Conservation (phyloP, 441 rosid genomes). For the Raphanus hybrid region DNA sequence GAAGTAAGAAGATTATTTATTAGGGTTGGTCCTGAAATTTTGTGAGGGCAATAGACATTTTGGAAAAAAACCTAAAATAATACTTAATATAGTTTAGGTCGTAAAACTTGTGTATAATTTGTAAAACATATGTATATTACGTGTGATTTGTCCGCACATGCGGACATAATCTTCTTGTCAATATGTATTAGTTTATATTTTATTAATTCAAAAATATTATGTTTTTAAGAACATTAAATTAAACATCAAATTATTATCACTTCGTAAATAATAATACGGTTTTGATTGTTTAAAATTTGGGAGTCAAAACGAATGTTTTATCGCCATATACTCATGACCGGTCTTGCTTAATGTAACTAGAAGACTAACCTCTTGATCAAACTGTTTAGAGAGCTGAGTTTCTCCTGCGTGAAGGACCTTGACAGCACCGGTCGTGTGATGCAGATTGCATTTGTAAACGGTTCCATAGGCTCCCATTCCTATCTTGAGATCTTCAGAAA, state of each 20-base stretch:
- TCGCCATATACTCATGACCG: neutral
- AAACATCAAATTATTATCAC: no score
- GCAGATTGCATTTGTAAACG: slow-evolving; percentile 76
- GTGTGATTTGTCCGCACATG: no score
- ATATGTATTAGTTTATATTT: no score
- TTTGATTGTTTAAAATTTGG: neutral
- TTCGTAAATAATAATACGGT: no score
- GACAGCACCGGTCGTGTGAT: slow-evolving; percentile 81
- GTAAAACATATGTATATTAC: no score
- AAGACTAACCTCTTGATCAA: no score
- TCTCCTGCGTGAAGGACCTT: slow-evolving; percentile 55
- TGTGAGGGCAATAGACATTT: no score
- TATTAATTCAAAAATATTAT: no score
- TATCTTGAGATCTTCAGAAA: slow-evolving; percentile 73
- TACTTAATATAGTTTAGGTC: neutral
- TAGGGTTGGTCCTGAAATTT: neutral
- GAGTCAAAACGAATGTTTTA: neutral
- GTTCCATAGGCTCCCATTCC: slow-evolving; percentile 93
- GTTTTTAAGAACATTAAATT: no score
- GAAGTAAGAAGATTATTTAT: neutral
- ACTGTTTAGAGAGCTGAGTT: no score
- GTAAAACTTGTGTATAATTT: neutral
- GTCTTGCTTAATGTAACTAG: neutral
- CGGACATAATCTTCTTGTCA: no score
- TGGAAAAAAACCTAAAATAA: no score